These are phyloP conservation scores for Pleurotus sapidus DNA, from an alignment of 768 basidiomycete species.

Conservation along the genomic window DNA sequence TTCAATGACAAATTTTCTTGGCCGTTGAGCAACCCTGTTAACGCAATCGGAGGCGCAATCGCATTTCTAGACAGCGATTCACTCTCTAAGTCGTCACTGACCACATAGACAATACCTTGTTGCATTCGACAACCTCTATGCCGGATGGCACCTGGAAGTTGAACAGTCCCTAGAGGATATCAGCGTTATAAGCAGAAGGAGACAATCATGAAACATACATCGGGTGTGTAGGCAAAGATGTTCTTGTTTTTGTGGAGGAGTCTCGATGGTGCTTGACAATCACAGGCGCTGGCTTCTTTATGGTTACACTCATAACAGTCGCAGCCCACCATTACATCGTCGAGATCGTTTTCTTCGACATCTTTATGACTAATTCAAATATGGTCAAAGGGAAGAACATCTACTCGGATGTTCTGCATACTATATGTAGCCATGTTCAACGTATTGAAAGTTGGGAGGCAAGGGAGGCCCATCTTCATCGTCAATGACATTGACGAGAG, in stretches of 20 bases:
- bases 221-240: conserved; percentile 40
- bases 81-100: not conserved
- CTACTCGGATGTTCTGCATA: conserved; percentile 22
- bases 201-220: conserved; percentile 23
- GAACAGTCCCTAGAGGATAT: conserved; percentile 43
- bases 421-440: conserved; percentile 52
- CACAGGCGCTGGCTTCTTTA: conserved; percentile 28
- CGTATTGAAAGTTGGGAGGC: conserved; percentile 43
- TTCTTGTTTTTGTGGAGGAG: conserved; percentile 21
- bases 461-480: conserved; percentile 42
- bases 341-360: conserved; percentile 13
- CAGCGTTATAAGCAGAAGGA: not conserved
- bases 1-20: conserved; percentile 55
- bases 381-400: not conserved
- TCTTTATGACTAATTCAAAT: conserved; percentile 14
- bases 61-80: conserved; percentile 34
- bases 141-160: conserved; percentile 30
- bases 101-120: conserved; percentile 36
- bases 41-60: conserved; percentile 40
- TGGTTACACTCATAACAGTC: conserved; percentile 36
- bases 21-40: conserved; percentile 61
- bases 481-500: conserved; percentile 37
- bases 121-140: conserved; percentile 63
- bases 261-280: conserved; percentile 47
- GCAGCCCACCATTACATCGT: conserved; percentile 39